phyloP scores from a whole-genome alignment of 2,329 filamentous ascomycete genomes.

The Botrytis aclada region DNA sequence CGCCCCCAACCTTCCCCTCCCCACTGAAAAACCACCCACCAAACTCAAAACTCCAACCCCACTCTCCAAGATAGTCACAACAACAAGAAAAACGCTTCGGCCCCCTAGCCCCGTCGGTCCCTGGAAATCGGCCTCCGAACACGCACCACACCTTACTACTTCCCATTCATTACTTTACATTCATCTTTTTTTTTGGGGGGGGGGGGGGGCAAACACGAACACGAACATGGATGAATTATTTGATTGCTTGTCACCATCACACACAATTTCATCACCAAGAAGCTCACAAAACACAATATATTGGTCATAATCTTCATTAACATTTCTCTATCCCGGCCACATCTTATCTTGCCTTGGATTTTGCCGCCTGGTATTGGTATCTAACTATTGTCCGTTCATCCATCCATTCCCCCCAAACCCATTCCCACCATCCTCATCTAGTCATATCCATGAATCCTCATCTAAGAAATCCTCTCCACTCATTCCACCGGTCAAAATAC shows the following conservation, averaged over 20 bases:
- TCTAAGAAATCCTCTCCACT: slow-evolving; percentile 1
- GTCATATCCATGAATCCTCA: slow-evolving; percentile 8
- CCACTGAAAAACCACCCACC: not conserved
- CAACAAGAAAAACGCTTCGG: not conserved
- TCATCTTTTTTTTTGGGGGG: not conserved
- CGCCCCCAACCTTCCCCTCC: not conserved
- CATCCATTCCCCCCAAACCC: not conserved
- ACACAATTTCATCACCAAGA: not conserved
- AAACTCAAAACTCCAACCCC: not conserved
- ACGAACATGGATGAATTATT: not conserved
- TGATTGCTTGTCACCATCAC: not conserved
- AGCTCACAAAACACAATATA: not conserved
- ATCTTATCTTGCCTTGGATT: not conserved
- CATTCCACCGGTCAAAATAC: not conserved
- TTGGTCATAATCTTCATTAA: slow-evolving; percentile 19
- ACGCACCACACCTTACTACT: not conserved
- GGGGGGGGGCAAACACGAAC: not conserved
- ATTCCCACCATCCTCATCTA: slow-evolving; percentile 11
- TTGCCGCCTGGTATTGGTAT: slow-evolving; percentile 12
- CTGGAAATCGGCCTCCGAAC: not conserved
- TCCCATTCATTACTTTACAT: not conserved
- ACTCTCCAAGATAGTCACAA: not conserved
- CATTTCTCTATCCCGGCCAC: not conserved
- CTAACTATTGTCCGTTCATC: slow-evolving; percentile 1
- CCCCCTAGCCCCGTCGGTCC: not conserved